These are phyloP conservation scores for Sphagnum tenellum DNA, from an alignment of 225 moss, liverwort and hornwort species.

Conservation along the genomic window DNA sequence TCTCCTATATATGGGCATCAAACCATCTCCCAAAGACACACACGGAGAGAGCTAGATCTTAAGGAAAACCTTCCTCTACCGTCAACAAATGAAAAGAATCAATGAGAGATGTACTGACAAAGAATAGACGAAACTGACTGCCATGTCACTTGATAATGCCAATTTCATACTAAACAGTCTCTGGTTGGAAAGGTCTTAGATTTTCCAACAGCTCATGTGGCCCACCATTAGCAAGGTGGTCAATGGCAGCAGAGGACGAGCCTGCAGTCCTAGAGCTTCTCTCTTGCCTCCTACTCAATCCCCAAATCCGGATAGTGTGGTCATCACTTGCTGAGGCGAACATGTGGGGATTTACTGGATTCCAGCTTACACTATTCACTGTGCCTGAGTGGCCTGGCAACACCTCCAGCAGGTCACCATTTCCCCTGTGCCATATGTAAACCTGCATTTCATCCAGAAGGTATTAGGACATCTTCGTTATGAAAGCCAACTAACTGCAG, in stretches of 20 bases:
- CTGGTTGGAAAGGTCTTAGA: conserved; percentile 83
- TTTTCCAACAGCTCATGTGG: conserved; percentile 95
- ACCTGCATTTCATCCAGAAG: conserved; percentile 46
- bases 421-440: conserved; percentile 99
- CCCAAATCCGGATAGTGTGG: conserved; percentile 99
- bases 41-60: no score
- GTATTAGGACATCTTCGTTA: background rate
- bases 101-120: conserved; percentile 33
- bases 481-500: no score
- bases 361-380: conserved; percentile 99
- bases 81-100: no score
- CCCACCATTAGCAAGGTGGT: conserved; percentile 93
- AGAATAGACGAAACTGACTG: conserved; percentile 5
- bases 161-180: conserved; percentile 37
- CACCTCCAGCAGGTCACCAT: conserved; percentile 87
- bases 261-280: conserved; percentile 45
- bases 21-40: no score
- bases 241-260: conserved; percentile 70
- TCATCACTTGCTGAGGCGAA: conserved; percentile 99
- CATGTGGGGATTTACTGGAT: conserved; percentile 98
- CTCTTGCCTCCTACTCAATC: conserved; percentile 55
- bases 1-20: no score
- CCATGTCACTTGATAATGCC: conserved; percentile 13
- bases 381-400: conserved; percentile 96
- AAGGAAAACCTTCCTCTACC: no score